Base-by-base conservation (phyloP, 306 rosid genomes). In the Lathyrus tuberosus region DNA sequence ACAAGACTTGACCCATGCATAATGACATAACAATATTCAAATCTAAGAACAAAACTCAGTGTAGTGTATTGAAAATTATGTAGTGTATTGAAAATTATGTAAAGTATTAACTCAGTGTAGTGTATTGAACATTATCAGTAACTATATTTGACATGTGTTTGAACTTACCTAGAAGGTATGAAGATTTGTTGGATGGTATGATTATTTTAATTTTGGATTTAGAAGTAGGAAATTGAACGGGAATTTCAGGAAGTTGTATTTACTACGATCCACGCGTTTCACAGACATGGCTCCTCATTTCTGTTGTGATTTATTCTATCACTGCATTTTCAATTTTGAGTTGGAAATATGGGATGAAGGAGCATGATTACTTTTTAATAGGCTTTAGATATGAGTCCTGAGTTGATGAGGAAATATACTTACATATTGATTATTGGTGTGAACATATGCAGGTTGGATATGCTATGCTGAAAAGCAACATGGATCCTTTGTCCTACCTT, bases 401-500 rank as follows among this genome's bases (percentile, higher is more conserved):
- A 10, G 30, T 20, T 7, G 42, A 6, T 3, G 12, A 31, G 64
- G 40, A 42, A 54, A 67, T 35, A 61, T 67, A 41, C 51, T 54
- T 28, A 35, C 46, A 18, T 10, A 11, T 62, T 65, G 64, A 44
- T 62, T 10, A 28, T 73, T 65, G 60, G 47, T 67, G 54, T 22
- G 48, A 44, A 41, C 33, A 65, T 24, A 74, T 76, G 57, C 84
- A 93, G 98, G 98, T 71, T 94, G 97, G 98, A 87, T 94, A 84
- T 94, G 98, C 84, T 94, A 94, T 87, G 98, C 97, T 1, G 97
- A 94, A 88, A 94, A 94, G 78, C 87, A 87, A 83, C 97, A 85
- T 84, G 96, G 96, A 17, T 84, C 98, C 42, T 87, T 79, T 72
- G 82, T 88, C 73, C 83, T 94, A 73, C 98, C 98, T 12, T 78